A percentile compares a stretch with the other conserved stretches of the same genome.
Evolutionary conservation across 2,329 filamentous ascomycete genomes (phyloP).

Genomic region (Phoma sp.): DNA sequence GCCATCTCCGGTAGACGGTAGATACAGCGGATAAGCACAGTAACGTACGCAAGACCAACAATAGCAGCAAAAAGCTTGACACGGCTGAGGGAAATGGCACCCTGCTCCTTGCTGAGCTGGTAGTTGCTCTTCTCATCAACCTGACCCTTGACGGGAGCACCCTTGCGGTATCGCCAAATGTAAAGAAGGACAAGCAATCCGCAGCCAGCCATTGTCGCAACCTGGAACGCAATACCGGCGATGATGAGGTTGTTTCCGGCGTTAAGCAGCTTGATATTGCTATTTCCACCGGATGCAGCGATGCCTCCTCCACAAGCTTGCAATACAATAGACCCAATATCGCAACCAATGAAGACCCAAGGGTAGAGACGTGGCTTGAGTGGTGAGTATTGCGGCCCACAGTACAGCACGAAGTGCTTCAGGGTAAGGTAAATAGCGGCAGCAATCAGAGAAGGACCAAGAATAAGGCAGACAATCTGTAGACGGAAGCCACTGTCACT

Average conservation of each 20-base stretch:
- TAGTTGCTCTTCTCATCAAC: constrained; percentile 33
- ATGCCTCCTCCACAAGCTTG: constrained; percentile 63
- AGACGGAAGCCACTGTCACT: constrained; percentile 50
- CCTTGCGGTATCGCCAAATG: constrained; percentile 32
- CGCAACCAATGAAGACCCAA: constrained; percentile 63
- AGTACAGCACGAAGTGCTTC: constrained; percentile 54
- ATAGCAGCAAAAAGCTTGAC: constrained; percentile 30
- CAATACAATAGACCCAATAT: constrained; percentile 60
- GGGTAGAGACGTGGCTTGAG: constrained; percentile 55
- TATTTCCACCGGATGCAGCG: constrained; percentile 50
- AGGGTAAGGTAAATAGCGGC: constrained; percentile 56
- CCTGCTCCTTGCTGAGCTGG: constrained; percentile 30
- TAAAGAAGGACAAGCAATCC: constrained; percentile 47
- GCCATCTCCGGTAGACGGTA: constrained; percentile 56
- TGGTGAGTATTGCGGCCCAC: constrained; percentile 50
- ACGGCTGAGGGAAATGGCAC: constrained; percentile 21
- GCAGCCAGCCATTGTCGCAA: constrained; percentile 58
- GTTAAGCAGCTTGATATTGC: constrained; percentile 42
- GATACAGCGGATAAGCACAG: constrained; percentile 54
- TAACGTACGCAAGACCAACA: constrained; percentile 48
- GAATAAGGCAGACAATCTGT: constrained; percentile 52
- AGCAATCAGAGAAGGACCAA: constrained; percentile 53
- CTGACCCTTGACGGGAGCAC: constrained; percentile 9
- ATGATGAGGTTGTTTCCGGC: constrained; percentile 61
- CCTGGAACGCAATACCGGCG: constrained; percentile 62